Conservation (phyloP, 148 eudicot genomes). For the Vaccinium myrtillus region DNA sequence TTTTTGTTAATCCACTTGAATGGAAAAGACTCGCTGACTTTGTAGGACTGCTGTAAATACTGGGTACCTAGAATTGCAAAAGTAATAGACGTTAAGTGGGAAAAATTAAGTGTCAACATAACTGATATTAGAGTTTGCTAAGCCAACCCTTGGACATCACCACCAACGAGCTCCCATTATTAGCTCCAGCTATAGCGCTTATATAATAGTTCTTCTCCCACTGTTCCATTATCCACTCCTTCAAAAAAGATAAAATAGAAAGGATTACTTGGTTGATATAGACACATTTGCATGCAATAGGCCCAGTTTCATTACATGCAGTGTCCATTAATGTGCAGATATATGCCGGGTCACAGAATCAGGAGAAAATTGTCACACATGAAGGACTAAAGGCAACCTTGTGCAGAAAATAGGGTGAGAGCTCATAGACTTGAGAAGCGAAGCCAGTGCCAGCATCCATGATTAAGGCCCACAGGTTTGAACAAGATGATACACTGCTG, state of each 20-base stretch:
- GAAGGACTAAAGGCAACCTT: conserved; percentile 46
- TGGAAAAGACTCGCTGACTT: conserved; percentile 94
- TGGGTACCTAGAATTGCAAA: conserved; percentile 55
- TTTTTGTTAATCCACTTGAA: conserved; percentile 95
- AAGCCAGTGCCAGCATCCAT: conserved; percentile 99
- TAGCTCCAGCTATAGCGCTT: conserved; percentile 86
- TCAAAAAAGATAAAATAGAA: conserved; percentile 8
- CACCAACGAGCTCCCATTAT: conserved; percentile 80
- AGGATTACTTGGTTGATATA: not conserved
- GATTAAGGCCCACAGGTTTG: conserved; percentile 85
- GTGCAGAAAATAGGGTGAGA: conserved; percentile 79
- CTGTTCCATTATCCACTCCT: conserved; percentile 99
- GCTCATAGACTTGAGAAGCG: conserved; percentile 71
- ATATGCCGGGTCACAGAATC: not conserved
- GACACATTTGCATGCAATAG: not conserved
- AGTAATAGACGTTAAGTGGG: not conserved
- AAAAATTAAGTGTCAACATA: not conserved
- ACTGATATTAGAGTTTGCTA: not conserved
- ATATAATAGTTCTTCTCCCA: conserved; percentile 95
- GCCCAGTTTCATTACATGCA: not conserved
- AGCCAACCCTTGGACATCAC: conserved; percentile 91
- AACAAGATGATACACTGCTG: conserved; percentile 78
- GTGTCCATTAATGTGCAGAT: not conserved
- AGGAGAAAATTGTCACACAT: no score
- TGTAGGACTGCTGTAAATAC: conserved; percentile 87